Percentiles rank a stretch among this genome's conserved stretches.
Conservation (phyloP, 148 eudicot species). For the Chenopodium formosanum region DNA sequence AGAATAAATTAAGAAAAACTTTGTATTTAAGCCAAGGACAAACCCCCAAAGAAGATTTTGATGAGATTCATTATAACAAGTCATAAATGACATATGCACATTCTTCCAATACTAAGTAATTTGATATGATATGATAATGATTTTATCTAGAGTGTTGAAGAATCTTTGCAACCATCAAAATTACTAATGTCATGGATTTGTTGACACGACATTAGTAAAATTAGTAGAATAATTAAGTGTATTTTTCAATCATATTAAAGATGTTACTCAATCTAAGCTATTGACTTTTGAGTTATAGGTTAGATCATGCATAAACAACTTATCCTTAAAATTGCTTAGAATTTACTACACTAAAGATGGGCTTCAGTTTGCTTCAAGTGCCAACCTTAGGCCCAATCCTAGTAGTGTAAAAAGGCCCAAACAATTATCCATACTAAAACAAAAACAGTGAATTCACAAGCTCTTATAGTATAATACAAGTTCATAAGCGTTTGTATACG, state of each 20-base stretch:
- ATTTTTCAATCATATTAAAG: background rate
- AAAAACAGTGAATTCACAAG: no score
- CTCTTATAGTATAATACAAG: no score
- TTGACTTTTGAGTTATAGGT: background rate
- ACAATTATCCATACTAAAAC: no score
- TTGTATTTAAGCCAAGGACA: background rate
- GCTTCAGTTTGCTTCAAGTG: no score
- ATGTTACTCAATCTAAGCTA: background rate
- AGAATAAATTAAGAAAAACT: background rate
- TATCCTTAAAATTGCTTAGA: background rate
- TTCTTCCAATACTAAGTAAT: background rate
- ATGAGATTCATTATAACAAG: background rate
- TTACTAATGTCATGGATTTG: background rate
- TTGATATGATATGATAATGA: background rate
- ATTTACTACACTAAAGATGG: no score
- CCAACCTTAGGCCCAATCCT: background rate
- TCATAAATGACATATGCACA: background rate
- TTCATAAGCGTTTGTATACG: no score
- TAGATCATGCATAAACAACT: background rate
- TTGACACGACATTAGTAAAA: conserved; percentile 1
- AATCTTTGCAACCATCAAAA: background rate
- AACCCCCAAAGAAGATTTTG: background rate
- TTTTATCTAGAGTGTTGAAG: background rate
- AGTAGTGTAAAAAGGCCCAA: background rate
- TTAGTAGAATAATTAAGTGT: background rate